Conservation (phyloP, 257 asterid species). For the Nicotiana paniculata region DNA sequence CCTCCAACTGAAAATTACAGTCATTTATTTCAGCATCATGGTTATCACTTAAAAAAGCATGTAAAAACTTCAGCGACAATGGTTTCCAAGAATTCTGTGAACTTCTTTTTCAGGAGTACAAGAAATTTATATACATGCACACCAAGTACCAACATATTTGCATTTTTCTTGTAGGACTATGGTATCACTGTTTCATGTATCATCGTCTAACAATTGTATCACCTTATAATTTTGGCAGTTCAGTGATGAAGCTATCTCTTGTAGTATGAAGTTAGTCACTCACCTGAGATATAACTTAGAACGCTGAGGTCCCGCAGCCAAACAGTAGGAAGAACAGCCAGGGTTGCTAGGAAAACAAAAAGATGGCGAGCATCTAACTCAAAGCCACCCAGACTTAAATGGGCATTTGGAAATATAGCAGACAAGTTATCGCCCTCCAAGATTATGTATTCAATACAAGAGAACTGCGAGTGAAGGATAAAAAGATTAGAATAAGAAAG, state of each 20-base stretch:
- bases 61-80: neutral
- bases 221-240: neutral
- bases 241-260: neutral
- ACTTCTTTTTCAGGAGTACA: neutral
- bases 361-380: constrained; percentile 57
- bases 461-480: constrained; percentile 48
- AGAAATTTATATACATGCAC: neutral
- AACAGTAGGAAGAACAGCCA: constrained; percentile 92
- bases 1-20: constrained; percentile 67
- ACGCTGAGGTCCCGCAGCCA: constrained; percentile 70
- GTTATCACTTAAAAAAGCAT: neutral
- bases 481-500: neutral
- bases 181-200: neutral
- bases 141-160: neutral
- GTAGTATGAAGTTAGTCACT: constrained; percentile 13
- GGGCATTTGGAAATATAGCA: constrained; percentile 74
- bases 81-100: neutral
- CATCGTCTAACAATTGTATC: neutral
- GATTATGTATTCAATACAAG: constrained; percentile 84
- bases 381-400: constrained; percentile 52
- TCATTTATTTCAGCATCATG: neutral
- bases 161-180: constrained; percentile 1
- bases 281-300: constrained; percentile 96
- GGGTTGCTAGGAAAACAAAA: constrained; percentile 59
- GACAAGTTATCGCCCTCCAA: constrained; percentile 91